Evolutionary conservation across 805 yeast species (phyloP), one percentile per base, ranked within the genome.

Genomic region (Candida adriatica): DNA sequence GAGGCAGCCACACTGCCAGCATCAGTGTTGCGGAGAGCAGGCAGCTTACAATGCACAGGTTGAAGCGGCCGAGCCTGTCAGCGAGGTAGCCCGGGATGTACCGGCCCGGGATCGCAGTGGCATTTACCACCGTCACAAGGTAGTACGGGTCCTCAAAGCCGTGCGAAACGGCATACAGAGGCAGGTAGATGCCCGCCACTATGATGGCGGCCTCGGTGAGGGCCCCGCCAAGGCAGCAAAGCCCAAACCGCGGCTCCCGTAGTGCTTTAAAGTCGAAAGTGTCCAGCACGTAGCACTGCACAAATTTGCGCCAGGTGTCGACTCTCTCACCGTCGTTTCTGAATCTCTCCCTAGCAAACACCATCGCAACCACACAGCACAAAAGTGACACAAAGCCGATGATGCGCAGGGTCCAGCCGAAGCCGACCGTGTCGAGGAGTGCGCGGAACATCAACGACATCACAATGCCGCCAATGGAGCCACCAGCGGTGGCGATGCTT

Each of bases 371-470:
- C 1, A 41, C 13, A 24, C 61, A 48, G 27, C 70, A 55, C 6
- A 42, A 59, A 6, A 65, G 39, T 30, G 63, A 53, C 4, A 72
- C 46, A 29, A 73, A 65, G 2, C 68, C 75, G 23, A 71, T 43
- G 15, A 64, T 57, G 46, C 81, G 55, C 37, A 73, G 57, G 1
- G 80, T 70, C 81, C 81, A 75, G 4, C 58, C 49, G 42, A 61
- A 75, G 0, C 80, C 80, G 23, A 64, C 58, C 30, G 51, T 49
- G 2, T 46, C 42, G 40, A 64, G 74, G 16, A 75, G 53, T 13
- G 58, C 53, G 32, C 72, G 57, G 35, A 75, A 53, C 55, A 72
- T 62, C 10, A 72, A 44, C 8, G 80, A 78, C 55, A 73, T 70
- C 7, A 68, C 38, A 37, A 68, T 58, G 18, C 78, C 79, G 18